These are phyloP conservation scores for Salix udensis DNA, from an alignment of 345 rosid species.

Conservation along the genomic window DNA sequence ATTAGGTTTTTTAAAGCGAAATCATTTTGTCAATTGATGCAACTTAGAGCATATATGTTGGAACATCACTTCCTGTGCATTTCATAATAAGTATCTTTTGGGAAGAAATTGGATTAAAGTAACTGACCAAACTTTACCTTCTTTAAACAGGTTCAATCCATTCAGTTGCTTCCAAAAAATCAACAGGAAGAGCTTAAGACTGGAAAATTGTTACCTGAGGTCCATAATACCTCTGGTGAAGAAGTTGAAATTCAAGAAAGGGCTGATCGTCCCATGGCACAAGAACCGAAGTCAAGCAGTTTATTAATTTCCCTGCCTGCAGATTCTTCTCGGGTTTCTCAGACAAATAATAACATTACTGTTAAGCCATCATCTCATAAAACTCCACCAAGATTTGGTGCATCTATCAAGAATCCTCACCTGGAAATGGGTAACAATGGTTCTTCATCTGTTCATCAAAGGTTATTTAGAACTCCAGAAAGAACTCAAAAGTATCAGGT, in stretches of 20 bases:
- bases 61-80: not conserved
- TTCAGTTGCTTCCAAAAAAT: slow-evolving; percentile 62
- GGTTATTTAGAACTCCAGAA: slow-evolving; percentile 39
- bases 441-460: slow-evolving; percentile 39
- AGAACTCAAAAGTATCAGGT: slow-evolving; percentile 36
- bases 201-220: slow-evolving; percentile 38
- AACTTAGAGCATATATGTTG: not conserved
- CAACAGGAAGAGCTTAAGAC: slow-evolving; percentile 61
- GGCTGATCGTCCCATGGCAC: slow-evolving; percentile 32
- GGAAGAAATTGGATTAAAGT: not conserved
- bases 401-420: slow-evolving; percentile 23
- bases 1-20: not conserved
- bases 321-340: slow-evolving; percentile 39
- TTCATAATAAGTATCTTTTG: not conserved
- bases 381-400: slow-evolving; percentile 33
- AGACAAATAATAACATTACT: slow-evolving; percentile 13
- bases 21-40: not conserved
- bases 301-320: slow-evolving; percentile 35
- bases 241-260: slow-evolving; percentile 41
- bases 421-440: slow-evolving; percentile 20
- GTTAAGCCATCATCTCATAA: slow-evolving; percentile 37
- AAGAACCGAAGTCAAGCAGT: slow-evolving; percentile 28
- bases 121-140: slow-evolving; percentile 16
- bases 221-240: slow-evolving; percentile 29
- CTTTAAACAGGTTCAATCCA: slow-evolving; percentile 55